Evolutionary conservation across 768 basidiomycete species (phyloP), one percentile per base, ranked within the genome.

Genomic region (Termitomyces sp.): DNA sequence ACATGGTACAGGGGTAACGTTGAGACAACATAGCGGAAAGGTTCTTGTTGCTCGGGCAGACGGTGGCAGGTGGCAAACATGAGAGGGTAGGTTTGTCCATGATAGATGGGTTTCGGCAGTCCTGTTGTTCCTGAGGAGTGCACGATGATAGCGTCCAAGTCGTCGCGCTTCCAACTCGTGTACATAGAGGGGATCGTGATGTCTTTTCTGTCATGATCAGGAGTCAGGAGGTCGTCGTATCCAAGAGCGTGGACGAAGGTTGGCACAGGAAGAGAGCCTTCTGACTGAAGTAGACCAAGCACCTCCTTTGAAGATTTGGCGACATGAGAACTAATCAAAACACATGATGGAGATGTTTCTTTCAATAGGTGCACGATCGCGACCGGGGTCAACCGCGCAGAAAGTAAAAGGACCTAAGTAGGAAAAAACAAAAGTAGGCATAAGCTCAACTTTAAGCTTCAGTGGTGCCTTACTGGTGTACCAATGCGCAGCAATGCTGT

Each of bases 91-190:
- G 69, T 64, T 39, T 72, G 72, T 7, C 69, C 65, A 39, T 74
- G 72, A 46, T 62, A 68, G 27, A 81, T 75, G 1, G 78, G 71
- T 62, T 81, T 81, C 1, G 79, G 79, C 37, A 78, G 68, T n/a
- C 78, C 80, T 3, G 78, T 79, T 6, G 79, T 80, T 13, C 79
- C 80, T 4, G 77, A 80, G 0, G 79, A 77, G 58, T 81, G 80
- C 52, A 80, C 59, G n/a, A 80, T 77, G 16, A 78, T 53, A 0
- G 74, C 74, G 18, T 76, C 72, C 1, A 71, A 61, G 56, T 77
- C 74, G 24, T 66, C 54, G 10, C 68, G 66, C 5, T 50, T 46
- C 53, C 62, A 66, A 4, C 59, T 54, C 1, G 49, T 58, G 43
- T 67, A 73, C 46, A 58, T 58, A 5, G 69, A 66, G 27, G 74